phyloP scores from a whole-genome alignment of 2,329 filamentous ascomycete genomes.

The Blumeria hordei region DNA sequence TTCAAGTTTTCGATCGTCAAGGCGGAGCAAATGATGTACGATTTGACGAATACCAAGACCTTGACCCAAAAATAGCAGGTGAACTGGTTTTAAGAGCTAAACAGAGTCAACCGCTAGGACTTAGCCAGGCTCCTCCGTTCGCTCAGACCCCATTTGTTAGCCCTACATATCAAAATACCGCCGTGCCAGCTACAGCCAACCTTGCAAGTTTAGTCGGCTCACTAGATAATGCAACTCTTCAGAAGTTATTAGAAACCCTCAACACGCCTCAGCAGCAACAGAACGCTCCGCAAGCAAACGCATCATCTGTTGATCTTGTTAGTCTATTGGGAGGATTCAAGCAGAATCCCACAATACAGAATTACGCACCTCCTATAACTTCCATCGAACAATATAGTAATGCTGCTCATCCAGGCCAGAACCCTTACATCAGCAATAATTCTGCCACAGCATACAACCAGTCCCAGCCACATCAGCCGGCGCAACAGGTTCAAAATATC shows the following conservation, averaged over 20 bases:
- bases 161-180: conserved; percentile 15
- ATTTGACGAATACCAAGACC: conserved; percentile 69
- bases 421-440: conserved; percentile 9
- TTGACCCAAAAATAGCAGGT: conserved; percentile 55
- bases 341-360: conserved; percentile 13
- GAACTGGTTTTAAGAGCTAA: conserved; percentile 59
- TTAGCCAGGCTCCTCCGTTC: conserved; percentile 11
- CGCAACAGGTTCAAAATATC: conserved; percentile 42
- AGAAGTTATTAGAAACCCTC: conserved; percentile 41
- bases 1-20: conserved; percentile 69
- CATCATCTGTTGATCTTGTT: conserved; percentile 15
- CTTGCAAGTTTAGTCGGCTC: conserved; percentile 40
- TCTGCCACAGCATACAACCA: conserved; percentile 12
- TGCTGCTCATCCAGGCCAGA: conserved; percentile 8
- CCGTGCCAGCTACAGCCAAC: conserved; percentile 20
- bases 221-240: conserved; percentile 44
- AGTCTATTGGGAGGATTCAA: conserved; percentile 13
- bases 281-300: conserved; percentile 12
- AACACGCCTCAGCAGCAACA: conserved; percentile 10
- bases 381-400: conserved; percentile 7
- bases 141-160: conserved; percentile 17
- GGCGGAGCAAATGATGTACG: conserved; percentile 49
- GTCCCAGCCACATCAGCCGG: conserved; percentile 15
- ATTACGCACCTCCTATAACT: conserved; percentile 8
- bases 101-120: conserved; percentile 17